Base-by-base conservation (phyloP, 192 early-diverging fungal genomes). In the Tieghemiomyces parasiticus region DNA sequence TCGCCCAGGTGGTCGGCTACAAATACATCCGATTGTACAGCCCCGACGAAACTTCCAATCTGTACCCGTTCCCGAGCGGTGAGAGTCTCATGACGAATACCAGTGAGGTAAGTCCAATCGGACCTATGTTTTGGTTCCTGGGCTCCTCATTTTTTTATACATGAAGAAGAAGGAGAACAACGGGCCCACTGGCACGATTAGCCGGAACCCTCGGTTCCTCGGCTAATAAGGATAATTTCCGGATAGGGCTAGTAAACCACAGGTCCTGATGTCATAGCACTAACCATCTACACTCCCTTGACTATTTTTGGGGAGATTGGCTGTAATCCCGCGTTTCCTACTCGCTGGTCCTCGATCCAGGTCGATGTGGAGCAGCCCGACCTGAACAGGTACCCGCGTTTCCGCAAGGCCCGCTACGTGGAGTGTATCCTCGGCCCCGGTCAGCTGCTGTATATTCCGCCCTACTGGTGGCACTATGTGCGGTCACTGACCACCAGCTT, bases 381-480 rank as follows among this genome's bases (percentile, higher is more conserved):
- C 62, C 28, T 74, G 25, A 35, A 52, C 2, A 44, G 32, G 26
- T 85, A 77, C 65, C 81, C 88, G 2, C 25, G 42, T 3, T 86
- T 87, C 68, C 56, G 65, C 8, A 25, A 76, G 16, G 82, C 84
- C 1, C 26, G 48, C 13, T 88, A 80, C 70, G 29, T 80, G 0
- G 90, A 95, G 60, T 81, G 82, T 29, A 53, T 89, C 6, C 69
- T 92, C 22, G 60, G 61, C 25, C 81, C 88, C 13, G 88, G 92
- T 0, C 88, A 95, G 54, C 28, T 91, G 63, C 70, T 95, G 0
- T 92, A 88, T 61, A 91, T 95, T 51, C 92, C 92, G 80, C 82
- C 82, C 31, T 75, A 77, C 4, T 94, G 89, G 86, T 95, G 92
- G 92, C 92, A 95, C 64, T 89, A 85, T 65, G 86, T 95, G 31